phyloP scores from a whole-genome alignment of 768 basidiomycete species.

The Termitomyces titanicus region DNA sequence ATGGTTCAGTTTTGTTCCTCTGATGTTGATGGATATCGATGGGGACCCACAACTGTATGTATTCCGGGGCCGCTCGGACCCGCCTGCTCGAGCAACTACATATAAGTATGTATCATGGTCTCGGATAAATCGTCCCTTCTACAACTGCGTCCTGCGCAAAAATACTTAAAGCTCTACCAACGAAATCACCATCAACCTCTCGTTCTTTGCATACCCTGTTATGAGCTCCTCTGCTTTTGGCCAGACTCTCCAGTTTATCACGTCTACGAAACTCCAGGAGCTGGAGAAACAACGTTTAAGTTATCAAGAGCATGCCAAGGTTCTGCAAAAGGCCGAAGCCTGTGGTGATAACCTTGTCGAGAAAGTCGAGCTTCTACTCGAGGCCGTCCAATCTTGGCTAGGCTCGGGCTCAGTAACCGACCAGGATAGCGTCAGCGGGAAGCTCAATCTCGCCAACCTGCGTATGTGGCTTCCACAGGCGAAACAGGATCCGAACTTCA shows the following conservation, averaged over 20 bases:
- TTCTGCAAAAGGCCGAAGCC: slow-evolving; percentile 24
- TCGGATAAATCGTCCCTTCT: neutral
- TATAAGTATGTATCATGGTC: neutral
- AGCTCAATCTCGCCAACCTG: slow-evolving; percentile 27
- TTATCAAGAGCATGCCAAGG: slow-evolving; percentile 30
- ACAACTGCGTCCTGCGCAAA: neutral
- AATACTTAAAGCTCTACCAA: no score
- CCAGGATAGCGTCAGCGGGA: slow-evolving; percentile 15
- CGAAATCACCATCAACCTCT: neutral
- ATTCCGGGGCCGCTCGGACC: neutral
- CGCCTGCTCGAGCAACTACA: neutral
- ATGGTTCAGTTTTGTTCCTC: no score
- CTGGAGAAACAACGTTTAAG: slow-evolving; percentile 35
- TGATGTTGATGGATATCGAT: no score
- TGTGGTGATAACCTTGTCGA: slow-evolving; percentile 19
- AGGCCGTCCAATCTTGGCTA: slow-evolving; percentile 31
- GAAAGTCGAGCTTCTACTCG: slow-evolving; percentile 31
- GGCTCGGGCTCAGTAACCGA: slow-evolving; percentile 26
- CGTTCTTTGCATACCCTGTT: neutral
- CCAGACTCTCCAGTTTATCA: slow-evolving; percentile 40
- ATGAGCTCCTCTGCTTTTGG: slow-evolving; percentile 23
- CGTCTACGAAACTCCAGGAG: slow-evolving; percentile 39
- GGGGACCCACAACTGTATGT: neutral
- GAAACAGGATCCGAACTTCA: slow-evolving; percentile 37
- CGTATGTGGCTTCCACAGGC: slow-evolving; percentile 37